A percentile compares a stretch with the other conserved stretches of the same genome.
phyloP scores from a whole-genome alignment of 2,329 filamentous ascomycete genomes.

The Alternaria dauci region DNA sequence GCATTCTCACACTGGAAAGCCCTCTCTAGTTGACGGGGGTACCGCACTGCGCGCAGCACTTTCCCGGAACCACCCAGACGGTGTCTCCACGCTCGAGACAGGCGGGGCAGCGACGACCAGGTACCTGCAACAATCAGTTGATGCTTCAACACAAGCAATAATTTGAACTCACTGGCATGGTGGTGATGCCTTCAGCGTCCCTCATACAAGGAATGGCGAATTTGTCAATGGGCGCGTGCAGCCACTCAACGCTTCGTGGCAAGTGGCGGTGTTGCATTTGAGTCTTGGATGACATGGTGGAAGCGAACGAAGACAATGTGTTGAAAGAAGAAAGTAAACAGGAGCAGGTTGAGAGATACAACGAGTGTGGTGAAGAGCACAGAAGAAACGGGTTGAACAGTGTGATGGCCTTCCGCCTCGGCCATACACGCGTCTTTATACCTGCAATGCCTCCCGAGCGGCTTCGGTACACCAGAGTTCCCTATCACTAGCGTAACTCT shows the following conservation, averaged over 20 bases:
- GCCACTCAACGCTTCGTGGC: slow-evolving; percentile 34
- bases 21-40: slow-evolving; percentile 49
- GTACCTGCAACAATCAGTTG: slow-evolving; percentile 40
- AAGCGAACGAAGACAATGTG: neutral
- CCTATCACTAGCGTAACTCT: slow-evolving; percentile 7
- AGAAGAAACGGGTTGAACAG: neutral
- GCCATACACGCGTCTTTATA: slow-evolving; percentile 22
- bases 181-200: slow-evolving; percentile 42
- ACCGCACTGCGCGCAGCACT: slow-evolving; percentile 51
- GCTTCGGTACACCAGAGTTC: slow-evolving; percentile 4
- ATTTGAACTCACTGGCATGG: slow-evolving; percentile 43
- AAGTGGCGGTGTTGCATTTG: neutral
- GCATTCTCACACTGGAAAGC: slow-evolving; percentile 8
- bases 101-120: slow-evolving; percentile 51
- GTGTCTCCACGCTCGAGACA: slow-evolving; percentile 52
- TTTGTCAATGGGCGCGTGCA: slow-evolving; percentile 35
- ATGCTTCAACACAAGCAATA: neutral
- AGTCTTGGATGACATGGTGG: neutral
- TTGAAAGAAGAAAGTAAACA: neutral
- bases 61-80: slow-evolving; percentile 53
- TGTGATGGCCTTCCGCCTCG: slow-evolving; percentile 1
- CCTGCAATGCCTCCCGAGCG: slow-evolving; percentile 3
- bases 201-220: slow-evolving; percentile 39
- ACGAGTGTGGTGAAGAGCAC: neutral
- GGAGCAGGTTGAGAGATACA: neutral